These are phyloP conservation scores for Arthroderma uncinatum DNA, from an alignment of 2,329 filamentous ascomycete genomes.

Conservation along the genomic window DNA sequence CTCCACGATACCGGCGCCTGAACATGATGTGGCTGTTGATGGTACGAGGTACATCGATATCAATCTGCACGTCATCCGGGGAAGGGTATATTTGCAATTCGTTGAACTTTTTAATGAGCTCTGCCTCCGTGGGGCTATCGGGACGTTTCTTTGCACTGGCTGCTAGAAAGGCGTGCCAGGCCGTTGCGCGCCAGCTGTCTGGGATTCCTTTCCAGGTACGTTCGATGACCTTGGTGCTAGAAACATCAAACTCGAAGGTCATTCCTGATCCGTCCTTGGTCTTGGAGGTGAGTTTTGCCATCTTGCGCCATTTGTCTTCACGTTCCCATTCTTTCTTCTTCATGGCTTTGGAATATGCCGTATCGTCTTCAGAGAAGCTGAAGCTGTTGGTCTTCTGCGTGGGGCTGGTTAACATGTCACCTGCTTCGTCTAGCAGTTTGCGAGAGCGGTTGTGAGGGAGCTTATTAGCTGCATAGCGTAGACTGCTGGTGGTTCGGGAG, in stretches of 20 bases:
- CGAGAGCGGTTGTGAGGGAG: constrained; percentile 45
- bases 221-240: constrained; percentile 73
- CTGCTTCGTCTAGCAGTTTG: constrained; percentile 37
- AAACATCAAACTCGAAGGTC: constrained; percentile 68
- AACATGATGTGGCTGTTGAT: constrained; percentile 98
- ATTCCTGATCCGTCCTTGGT: constrained; percentile 47
- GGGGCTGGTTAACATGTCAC: constrained; percentile 54
- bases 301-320: constrained; percentile 57
- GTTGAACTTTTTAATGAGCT: constrained; percentile 62
- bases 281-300: constrained; percentile 44
- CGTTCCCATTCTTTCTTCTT: constrained; percentile 50
- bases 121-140: constrained; percentile 54
- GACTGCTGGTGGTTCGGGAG: constrained; percentile 31
- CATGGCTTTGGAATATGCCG: constrained; percentile 37
- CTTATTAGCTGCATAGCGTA: constrained; percentile 44
- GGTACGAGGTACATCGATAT: constrained; percentile 89
- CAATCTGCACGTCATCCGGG: constrained; percentile 90
- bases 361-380: constrained; percentile 37
- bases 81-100: constrained; percentile 62
- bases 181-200: constrained; percentile 83
- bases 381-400: constrained; percentile 38
- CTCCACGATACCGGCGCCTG: constrained; percentile 76
- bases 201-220: constrained; percentile 97
- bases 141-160: constrained; percentile 58
- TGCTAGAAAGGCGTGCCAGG: constrained; percentile 87